Evolutionary conservation across 257 asterid species (phyloP).

Genomic region (Solanum appendiculatum): DNA sequence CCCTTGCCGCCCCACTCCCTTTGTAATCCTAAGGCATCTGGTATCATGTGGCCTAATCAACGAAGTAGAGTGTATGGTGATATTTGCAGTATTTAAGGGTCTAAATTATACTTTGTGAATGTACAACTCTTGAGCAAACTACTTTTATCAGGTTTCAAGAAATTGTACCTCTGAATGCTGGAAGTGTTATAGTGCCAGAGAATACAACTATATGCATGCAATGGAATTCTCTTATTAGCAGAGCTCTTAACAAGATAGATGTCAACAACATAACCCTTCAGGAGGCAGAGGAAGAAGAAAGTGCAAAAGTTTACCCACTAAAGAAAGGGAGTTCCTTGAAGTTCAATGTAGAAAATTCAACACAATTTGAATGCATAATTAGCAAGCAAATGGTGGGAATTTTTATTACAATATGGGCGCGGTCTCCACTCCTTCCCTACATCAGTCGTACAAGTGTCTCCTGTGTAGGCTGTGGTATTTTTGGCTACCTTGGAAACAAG

Average conservation of each 20-base stretch:
- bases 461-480: slow-evolving; percentile 48
- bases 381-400: slow-evolving; percentile 63
- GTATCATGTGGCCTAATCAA: not conserved
- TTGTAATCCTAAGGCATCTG: not conserved
- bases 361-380: slow-evolving; percentile 27
- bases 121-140: not conserved
- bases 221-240: slow-evolving; percentile 46
- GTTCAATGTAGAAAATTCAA: slow-evolving; percentile 14
- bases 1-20: not conserved
- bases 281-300: slow-evolving; percentile 36
- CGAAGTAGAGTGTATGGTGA: not conserved
- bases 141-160: slow-evolving; percentile 55
- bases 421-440: slow-evolving; percentile 25
- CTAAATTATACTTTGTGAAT: not conserved
- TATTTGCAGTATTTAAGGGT: not conserved
- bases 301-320: slow-evolving; percentile 26
- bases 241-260: slow-evolving; percentile 40
- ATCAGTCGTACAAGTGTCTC: slow-evolving; percentile 41
- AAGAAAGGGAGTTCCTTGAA: slow-evolving; percentile 13
- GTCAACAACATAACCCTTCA: slow-evolving; percentile 5
- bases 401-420: slow-evolving; percentile 45
- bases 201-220: slow-evolving; percentile 26
- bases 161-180: slow-evolving; percentile 57
- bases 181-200: slow-evolving; percentile 36
- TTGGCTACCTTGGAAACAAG: slow-evolving; percentile 56